Conservation (phyloP, 352 stramenopile genomes). For the Phytophthora vignae region DNA sequence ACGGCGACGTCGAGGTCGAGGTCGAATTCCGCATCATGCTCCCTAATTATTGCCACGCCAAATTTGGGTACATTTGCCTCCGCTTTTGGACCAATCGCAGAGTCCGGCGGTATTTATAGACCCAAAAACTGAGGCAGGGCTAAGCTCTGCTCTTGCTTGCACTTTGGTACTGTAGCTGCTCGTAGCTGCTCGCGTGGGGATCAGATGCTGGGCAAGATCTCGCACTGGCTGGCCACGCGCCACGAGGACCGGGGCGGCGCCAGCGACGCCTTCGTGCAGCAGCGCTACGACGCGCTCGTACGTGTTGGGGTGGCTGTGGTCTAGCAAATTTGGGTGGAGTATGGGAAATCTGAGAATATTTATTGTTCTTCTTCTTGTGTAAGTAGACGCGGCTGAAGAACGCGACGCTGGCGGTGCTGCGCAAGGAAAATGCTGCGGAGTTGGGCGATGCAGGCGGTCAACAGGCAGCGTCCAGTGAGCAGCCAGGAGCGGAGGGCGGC, state of each 20-base stretch:
- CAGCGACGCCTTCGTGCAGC: conserved; percentile 55
- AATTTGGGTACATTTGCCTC: background rate
- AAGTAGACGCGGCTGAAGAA: conserved; percentile 72
- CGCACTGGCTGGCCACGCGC: conserved; percentile 70
- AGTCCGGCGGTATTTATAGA: conserved; percentile 29
- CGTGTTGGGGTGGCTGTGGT: conserved; percentile 11
- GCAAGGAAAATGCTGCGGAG: conserved; percentile 43
- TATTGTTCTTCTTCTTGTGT: background rate
- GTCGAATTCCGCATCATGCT: conserved; percentile 20
- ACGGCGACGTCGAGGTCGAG: conserved; percentile 15
- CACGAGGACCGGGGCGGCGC: conserved; percentile 49
- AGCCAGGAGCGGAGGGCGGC: conserved; percentile 8
- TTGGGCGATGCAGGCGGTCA: conserved; percentile 12
- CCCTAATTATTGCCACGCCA: background rate
- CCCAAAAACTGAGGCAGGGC: background rate
- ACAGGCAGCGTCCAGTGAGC: background rate
- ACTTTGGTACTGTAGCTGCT: conserved; percentile 8
- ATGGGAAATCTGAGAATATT: conserved; percentile 1
- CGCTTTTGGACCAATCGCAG: conserved; percentile 33
- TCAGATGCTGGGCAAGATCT: conserved; percentile 70
- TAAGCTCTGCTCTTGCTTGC: conserved; percentile 2
- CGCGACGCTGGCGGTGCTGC: conserved; percentile 64
- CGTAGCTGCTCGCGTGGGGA: background rate
- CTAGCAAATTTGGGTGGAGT: background rate
- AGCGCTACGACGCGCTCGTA: conserved; percentile 74